phyloP scores from a whole-genome alignment of 805 yeast species.

The Metschnikowia santaceciliae region DNA sequence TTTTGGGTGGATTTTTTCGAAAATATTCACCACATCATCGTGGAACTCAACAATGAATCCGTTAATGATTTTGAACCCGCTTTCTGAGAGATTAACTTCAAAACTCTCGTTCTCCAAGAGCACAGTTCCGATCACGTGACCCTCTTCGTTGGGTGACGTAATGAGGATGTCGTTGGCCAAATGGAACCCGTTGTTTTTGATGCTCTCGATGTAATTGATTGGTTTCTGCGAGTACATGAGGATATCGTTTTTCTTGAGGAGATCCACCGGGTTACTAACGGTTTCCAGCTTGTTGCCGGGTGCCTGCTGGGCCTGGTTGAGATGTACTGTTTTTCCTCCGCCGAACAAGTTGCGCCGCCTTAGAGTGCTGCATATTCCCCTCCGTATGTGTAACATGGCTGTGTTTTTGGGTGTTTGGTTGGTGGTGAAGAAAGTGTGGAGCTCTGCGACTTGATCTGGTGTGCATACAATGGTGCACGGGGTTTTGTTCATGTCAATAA shows the following conservation, averaged over 20 bases:
- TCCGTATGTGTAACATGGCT: background rate
- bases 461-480: background rate
- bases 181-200: conserved; percentile 53
- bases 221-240: conserved; percentile 41
- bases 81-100: conserved; percentile 48
- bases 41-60: conserved; percentile 54
- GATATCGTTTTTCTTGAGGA: conserved; percentile 41
- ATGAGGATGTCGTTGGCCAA: conserved; percentile 52
- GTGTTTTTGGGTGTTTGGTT: background rate
- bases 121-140: conserved; percentile 43
- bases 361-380: conserved; percentile 1
- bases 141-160: conserved; percentile 36
- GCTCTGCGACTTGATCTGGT: background rate
- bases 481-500: background rate
- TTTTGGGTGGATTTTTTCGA: conserved; percentile 61
- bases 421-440: background rate
- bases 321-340: conserved; percentile 22
- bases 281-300: conserved; percentile 39
- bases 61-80: conserved; percentile 43
- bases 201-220: conserved; percentile 39
- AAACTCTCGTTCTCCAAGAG: conserved; percentile 57
- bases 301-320: conserved; percentile 17
- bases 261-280: conserved; percentile 40
- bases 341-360: conserved; percentile 24
- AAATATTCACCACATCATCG: conserved; percentile 39